Base-by-base conservation (phyloP, 805 yeast species). In the Saturnispora saitoi region DNA sequence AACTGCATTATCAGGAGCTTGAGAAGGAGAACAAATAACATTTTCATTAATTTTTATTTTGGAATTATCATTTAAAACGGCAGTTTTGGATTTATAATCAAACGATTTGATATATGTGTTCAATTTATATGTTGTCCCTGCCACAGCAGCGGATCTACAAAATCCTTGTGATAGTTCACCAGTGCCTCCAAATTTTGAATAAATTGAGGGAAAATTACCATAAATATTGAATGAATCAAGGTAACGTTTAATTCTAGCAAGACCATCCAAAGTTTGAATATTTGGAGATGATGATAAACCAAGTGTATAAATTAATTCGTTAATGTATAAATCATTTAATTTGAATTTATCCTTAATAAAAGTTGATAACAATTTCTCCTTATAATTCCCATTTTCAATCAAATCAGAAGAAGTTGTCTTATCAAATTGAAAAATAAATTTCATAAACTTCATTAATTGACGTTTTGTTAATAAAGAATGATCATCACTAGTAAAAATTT, bases 71-170 rank as follows among this genome's bases (percentile, higher is more conserved):
- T 76, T 70, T 54, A 86, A 80, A 36, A 70, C 70, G 7, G 95
- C 96, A 22, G 80, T 70, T 58, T 85, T 82, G 29, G 78, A 69
- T 26, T 64, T 68, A 32, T 83, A 78, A 62, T 91, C 91, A 66
- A 71, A 88, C 32, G 78, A 77, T 4, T 68, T 68, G 46, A 91
- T 66, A 36, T 73, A 69, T 14, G 93, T 83, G 60, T 83, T 80
- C 48, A 91, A 72, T 64, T 89, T 88, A 68, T 93, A 91, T 31
- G 95, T 87, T 48, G 97, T 84, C 48, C 98, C 98, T 17, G 93
- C 98, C 53, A 91, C 98, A 12, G 99, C 99, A 3, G 98, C 98
- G 50, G 95, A 85, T 58, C 99, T 76, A 68, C 97, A 91, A 66
- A 93, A 91, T 1, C 97, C 99, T 69, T 91, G 99, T 14, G 95